Conservation (phyloP, 495 filamentous ascomycete genomes). For the Hypoxylon crocopeplum region DNA sequence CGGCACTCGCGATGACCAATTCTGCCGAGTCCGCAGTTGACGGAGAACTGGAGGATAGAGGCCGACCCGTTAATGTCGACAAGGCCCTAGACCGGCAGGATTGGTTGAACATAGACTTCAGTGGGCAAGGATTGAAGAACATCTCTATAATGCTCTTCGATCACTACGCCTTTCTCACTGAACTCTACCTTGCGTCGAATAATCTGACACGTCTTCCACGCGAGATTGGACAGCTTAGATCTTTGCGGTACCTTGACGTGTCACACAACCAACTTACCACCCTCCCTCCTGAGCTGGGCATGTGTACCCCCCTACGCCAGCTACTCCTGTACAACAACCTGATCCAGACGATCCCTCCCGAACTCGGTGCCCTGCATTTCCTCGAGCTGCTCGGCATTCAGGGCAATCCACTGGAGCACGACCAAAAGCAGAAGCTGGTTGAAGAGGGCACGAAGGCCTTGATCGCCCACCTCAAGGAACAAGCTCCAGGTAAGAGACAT, state of each 20-base stretch:
- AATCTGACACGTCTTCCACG: conserved; percentile 77
- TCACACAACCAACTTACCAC: conserved; percentile 85
- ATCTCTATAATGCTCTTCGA: conserved; percentile 78
- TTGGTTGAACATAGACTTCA: conserved; percentile 91
- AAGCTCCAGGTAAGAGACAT: conserved; percentile 73
- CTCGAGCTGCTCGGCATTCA: conserved; percentile 90
- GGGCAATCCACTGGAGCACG: conserved; percentile 81
- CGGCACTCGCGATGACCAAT: conserved; percentile 37
- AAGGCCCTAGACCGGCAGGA: conserved; percentile 71
- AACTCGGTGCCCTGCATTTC: conserved; percentile 85
- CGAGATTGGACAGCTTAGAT: conserved; percentile 78
- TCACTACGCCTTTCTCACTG: conserved; percentile 82
- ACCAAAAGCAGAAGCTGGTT: conserved; percentile 76
- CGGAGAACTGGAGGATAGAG: conserved; percentile 69
- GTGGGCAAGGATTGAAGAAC: conserved; percentile 87
- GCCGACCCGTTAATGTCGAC: conserved; percentile 61
- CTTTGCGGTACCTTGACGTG: conserved; percentile 79
- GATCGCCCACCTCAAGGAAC: conserved; percentile 80
- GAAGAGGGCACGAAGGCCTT: conserved; percentile 86
- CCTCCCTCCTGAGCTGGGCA: conserved; percentile 91
- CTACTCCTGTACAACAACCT: conserved; percentile 89
- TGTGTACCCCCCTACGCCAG: conserved; percentile 85
- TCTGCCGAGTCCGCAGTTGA: conserved; percentile 56
- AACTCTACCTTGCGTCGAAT: conserved; percentile 91
- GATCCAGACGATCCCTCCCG: conserved; percentile 78